Percentiles rank a stretch among this genome's conserved stretches.
Evolutionary conservation across 352 stramenopile genomes (phyloP).

Genomic region (Globisporangium solare): DNA sequence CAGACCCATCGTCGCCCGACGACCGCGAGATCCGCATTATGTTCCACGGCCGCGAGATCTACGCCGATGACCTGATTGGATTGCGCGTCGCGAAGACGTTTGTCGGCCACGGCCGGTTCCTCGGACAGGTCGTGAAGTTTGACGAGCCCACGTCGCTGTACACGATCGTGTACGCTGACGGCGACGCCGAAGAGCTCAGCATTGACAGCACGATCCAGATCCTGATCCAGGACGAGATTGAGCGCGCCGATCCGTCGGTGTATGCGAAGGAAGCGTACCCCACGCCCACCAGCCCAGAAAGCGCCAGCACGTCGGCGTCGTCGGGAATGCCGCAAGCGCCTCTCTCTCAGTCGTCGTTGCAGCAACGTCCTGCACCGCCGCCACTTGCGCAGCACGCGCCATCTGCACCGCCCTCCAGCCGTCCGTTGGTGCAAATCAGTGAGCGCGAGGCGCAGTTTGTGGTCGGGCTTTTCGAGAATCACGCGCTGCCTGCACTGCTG

Average conservation of each 20-base stretch:
- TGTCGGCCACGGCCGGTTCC: slow-evolving; percentile 66
- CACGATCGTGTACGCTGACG: slow-evolving; percentile 83
- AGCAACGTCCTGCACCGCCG: neutral
- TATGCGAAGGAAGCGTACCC: slow-evolving; percentile 11
- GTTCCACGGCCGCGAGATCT: slow-evolving; percentile 72
- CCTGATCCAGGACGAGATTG: slow-evolving; percentile 84
- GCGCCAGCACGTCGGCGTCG: neutral
- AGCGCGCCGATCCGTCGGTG: slow-evolving; percentile 52
- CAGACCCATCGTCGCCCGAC: neutral
- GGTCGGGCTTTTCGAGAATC: slow-evolving; percentile 72
- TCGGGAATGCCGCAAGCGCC: neutral
- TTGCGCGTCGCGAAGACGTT: slow-evolving; percentile 85
- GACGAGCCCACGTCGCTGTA: slow-evolving; percentile 62
- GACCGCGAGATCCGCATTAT: slow-evolving; percentile 53
- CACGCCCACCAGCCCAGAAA: slow-evolving; percentile 19
- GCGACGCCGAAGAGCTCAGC: slow-evolving; percentile 72
- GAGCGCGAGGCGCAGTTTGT: slow-evolving; percentile 76
- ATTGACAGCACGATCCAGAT: slow-evolving; percentile 80
- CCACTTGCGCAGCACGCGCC: neutral
- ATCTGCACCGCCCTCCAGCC: neutral
- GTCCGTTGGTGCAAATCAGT: slow-evolving; percentile 42
- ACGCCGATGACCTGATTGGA: slow-evolving; percentile 70
- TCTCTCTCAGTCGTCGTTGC: neutral
- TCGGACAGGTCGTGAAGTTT: slow-evolving; percentile 86
- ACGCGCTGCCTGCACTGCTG: slow-evolving; percentile 60